Evolutionary conservation across 768 basidiomycete species (phyloP).

Genomic region (Astraeus odoratus): DNA sequence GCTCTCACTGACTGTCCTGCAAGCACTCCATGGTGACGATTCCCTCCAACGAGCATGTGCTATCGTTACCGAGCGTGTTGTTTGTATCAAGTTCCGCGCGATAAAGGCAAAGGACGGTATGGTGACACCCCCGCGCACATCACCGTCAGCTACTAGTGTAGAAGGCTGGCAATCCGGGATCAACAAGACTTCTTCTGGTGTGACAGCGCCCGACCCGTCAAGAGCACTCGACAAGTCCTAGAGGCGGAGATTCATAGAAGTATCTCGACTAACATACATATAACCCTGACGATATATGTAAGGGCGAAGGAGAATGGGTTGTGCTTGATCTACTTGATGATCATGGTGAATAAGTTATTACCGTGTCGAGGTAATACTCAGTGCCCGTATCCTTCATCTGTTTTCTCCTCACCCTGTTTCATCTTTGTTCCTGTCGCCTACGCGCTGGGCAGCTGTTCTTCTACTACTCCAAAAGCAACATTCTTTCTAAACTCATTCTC

Average conservation of each 20-base stretch:
- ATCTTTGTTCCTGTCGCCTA: slow-evolving; percentile 37
- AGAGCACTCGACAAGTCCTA: slow-evolving; percentile 7
- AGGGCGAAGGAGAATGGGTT: slow-evolving; percentile 39
- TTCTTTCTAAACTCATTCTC: slow-evolving; percentile 24
- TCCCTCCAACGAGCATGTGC: slow-evolving; percentile 30
- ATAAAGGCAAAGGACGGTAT: background rate
- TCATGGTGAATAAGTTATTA: slow-evolving; percentile 24
- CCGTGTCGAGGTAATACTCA: background rate
- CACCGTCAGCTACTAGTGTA: slow-evolving; percentile 20
- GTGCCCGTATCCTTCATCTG: slow-evolving; percentile 39
- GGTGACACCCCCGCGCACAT: slow-evolving; percentile 14
- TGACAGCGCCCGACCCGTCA: background rate
- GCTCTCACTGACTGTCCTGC: slow-evolving; percentile 34
- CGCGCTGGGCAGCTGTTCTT: slow-evolving; percentile 13
- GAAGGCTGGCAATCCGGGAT: slow-evolving; percentile 8
- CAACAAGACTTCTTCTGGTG: background rate
- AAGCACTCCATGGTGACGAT: slow-evolving; percentile 38
- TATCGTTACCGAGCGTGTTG: slow-evolving; percentile 22
- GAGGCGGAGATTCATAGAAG: slow-evolving; percentile 1
- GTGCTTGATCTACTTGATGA: slow-evolving; percentile 47
- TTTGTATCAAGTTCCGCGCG: slow-evolving; percentile 36
- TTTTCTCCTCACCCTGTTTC: slow-evolving; percentile 27
- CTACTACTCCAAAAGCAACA: slow-evolving; percentile 12
- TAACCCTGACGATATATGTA: slow-evolving; percentile 7
- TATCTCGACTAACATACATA: background rate